These are phyloP conservation scores for Euphrasia confusa DNA, from an alignment of 257 asterid genomes.

Conservation along the genomic window DNA sequence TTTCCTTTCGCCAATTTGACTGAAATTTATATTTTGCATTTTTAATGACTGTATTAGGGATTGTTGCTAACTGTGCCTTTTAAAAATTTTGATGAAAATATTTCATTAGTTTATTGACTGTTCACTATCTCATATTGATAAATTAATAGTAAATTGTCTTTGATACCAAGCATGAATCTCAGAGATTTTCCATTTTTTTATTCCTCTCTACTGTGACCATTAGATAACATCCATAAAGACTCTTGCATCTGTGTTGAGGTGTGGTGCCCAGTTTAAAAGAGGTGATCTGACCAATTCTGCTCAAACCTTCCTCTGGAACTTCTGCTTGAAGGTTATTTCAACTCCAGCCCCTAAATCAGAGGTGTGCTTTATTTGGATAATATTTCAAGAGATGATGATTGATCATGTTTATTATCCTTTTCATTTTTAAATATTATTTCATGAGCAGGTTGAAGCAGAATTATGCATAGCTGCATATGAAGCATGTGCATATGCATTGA, in stretches of 20 bases:
- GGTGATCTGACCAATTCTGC: constrained; percentile 41
- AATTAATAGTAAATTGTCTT: constrained; percentile 2
- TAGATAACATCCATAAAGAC: constrained; percentile 67
- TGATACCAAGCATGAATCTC: constrained; percentile 13
- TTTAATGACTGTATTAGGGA: not conserved
- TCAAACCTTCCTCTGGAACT: constrained; percentile 62
- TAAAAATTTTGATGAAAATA: constrained; percentile 11
- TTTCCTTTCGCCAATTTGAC: not conserved
- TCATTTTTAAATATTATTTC: constrained; percentile 15
- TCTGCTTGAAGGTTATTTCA: constrained; percentile 64
- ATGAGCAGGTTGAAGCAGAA: constrained; percentile 67
- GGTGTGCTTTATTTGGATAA: constrained; percentile 35
- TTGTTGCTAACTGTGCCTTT: constrained; percentile 11
- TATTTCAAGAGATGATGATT: constrained; percentile 23
- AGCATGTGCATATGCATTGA: constrained; percentile 62
- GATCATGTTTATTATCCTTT: constrained; percentile 13
- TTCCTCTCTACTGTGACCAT: constrained; percentile 14
- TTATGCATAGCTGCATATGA: constrained; percentile 71
- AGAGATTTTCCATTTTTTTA: constrained; percentile 11
- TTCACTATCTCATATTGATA: constrained; percentile 6
- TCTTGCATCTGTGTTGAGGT: constrained; percentile 55
- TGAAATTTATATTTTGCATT: not conserved
- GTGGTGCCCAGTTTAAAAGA: constrained; percentile 48
- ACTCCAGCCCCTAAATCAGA: constrained; percentile 59
- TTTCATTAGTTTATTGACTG: constrained; percentile 6